Percentiles rank a stretch among this genome's conserved stretches.
Evolutionary conservation across 768 basidiomycete species (phyloP).

Genomic region (Macrolepiota albuminosa): DNA sequence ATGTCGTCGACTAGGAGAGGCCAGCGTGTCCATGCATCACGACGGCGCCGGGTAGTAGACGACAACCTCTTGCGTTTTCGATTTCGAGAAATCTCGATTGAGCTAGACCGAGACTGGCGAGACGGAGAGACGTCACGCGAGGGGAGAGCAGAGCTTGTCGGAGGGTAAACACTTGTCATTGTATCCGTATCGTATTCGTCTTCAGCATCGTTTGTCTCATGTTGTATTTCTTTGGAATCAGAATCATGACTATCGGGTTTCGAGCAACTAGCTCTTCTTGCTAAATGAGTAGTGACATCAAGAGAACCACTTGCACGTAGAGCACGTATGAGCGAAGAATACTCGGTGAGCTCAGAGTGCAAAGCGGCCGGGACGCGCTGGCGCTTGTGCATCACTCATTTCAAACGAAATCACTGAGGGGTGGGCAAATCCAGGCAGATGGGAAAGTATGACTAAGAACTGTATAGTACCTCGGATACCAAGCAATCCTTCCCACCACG

Average conservation of each 20-base stretch:
- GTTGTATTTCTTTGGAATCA: constrained; percentile 5
- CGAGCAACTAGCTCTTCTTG: constrained; percentile 17
- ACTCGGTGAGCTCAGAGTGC: constrained; percentile 64
- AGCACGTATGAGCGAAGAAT: constrained; percentile 59
- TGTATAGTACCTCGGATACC: constrained; percentile 32
- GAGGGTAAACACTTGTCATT: background rate
- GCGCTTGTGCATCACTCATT: constrained; percentile 32
- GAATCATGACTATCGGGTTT: constrained; percentile 16
- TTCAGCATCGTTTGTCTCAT: background rate
- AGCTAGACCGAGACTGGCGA: constrained; percentile 2
- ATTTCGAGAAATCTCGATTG: constrained; percentile 3
- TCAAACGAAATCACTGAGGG: background rate
- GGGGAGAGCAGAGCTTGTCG: constrained; percentile 4
- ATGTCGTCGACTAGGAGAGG: constrained; percentile 62
- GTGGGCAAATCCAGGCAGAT: constrained; percentile 2
- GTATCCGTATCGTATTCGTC: constrained; percentile 4
- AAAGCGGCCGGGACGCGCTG: constrained; percentile 45
- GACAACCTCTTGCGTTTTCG: constrained; percentile 19
- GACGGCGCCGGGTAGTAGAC: constrained; percentile 16
- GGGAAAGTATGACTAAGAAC: constrained; percentile 38
- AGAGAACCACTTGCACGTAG: constrained; percentile 53
- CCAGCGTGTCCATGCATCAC: constrained; percentile 73
- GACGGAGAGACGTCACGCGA: constrained; percentile 13
- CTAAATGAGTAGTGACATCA: constrained; percentile 53
- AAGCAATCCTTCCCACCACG: constrained; percentile 4